A percentile compares a stretch with the other conserved stretches of the same genome.
These are phyloP conservation scores for Chrysochromulina parva DNA, from an alignment of 78 protist genomes.

Conservation along the genomic window DNA sequence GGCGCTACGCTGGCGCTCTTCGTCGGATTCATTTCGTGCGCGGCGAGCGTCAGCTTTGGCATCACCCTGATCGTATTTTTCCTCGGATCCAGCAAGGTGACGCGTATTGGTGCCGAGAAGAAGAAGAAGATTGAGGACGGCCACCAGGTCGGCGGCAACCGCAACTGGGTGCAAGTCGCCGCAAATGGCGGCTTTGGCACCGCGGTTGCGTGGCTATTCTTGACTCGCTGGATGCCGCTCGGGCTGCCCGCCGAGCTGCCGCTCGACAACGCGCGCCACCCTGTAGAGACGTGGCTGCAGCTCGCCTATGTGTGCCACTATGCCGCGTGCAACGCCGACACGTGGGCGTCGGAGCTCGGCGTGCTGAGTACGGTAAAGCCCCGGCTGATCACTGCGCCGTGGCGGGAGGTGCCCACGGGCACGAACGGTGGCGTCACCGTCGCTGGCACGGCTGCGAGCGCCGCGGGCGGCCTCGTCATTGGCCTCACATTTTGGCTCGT, in stretches of 20 bases:
- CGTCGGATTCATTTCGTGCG: neutral
- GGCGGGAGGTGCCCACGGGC: constrained; percentile 20
- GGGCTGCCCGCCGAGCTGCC: neutral
- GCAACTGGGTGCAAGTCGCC: neutral
- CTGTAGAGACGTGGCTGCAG: neutral
- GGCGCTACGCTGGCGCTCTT: neutral
- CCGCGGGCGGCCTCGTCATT: neutral
- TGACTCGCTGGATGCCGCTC: neutral
- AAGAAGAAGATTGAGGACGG: neutral
- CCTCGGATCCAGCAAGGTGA: neutral
- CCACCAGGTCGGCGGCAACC: neutral
- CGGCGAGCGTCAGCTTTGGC: neutral
- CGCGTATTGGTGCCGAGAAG: neutral
- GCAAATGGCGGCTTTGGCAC: neutral
- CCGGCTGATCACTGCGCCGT: neutral
- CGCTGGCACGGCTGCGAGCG: neutral
- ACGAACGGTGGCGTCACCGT: constrained; percentile 45
- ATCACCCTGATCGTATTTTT: neutral
- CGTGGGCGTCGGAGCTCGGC: constrained; percentile 42
- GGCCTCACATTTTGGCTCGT: neutral
- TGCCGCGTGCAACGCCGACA: constrained; percentile 18
- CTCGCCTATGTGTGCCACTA: neutral
- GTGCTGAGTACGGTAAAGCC: neutral
- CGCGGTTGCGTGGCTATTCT: neutral
- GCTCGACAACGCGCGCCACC: neutral